Percentiles rank a stretch among this genome's conserved stretches.
phyloP scores from a whole-genome alignment of 1,139 yeast species.

The Pichia sp. region DNA sequence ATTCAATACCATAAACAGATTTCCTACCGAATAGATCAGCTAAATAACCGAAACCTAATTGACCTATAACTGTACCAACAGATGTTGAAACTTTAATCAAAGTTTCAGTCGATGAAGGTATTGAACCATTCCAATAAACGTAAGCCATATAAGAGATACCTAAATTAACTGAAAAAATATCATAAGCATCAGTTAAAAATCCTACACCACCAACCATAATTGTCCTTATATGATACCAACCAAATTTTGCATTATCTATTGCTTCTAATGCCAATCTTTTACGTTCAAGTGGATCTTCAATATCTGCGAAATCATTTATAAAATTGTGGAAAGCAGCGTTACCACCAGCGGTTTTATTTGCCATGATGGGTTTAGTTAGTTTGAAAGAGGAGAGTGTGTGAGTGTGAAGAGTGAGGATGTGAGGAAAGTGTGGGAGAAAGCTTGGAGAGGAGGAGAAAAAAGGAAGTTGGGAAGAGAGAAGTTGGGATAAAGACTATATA shows the following conservation, averaged over 20 bases:
- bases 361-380: conserved; percentile 1
- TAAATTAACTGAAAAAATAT: conserved; percentile 81
- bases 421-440: background rate
- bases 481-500: no score
- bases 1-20: conserved; percentile 78
- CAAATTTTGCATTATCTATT: conserved; percentile 76
- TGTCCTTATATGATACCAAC: conserved; percentile 86
- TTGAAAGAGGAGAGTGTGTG: background rate
- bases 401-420: background rate
- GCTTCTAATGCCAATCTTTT: conserved; percentile 84
- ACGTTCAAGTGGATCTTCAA: conserved; percentile 83
- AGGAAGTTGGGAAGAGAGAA: background rate
- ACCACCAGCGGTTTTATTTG: conserved; percentile 56
- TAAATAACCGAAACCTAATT: conserved; percentile 72
- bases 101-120: conserved; percentile 65
- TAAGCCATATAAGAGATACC: conserved; percentile 68
- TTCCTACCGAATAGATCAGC: conserved; percentile 89
- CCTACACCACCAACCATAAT: conserved; percentile 92
- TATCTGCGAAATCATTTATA: conserved; percentile 73
- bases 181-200: conserved; percentile 87
- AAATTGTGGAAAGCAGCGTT: conserved; percentile 87
- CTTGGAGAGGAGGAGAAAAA: background rate
- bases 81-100: conserved; percentile 82
- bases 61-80: conserved; percentile 92
- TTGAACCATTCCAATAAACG: conserved; percentile 66